These are phyloP conservation scores for Viola odorata DNA, from an alignment of 345 rosid species.

Conservation along the genomic window DNA sequence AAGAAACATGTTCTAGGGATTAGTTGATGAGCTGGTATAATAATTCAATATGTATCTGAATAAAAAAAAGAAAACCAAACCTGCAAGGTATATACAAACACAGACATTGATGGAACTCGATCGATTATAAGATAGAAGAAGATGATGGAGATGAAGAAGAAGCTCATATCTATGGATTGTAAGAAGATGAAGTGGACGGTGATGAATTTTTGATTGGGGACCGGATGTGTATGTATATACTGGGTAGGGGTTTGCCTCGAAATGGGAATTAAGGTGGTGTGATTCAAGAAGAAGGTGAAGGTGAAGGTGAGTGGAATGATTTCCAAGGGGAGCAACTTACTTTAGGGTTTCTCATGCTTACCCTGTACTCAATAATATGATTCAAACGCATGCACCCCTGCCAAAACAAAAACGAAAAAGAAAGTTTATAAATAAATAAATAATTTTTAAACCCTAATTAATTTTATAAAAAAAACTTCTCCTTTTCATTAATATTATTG, in stretches of 20 bases:
- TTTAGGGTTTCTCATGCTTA: constrained; percentile 61
- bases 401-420: no score
- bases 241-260: constrained; percentile 46
- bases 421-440: constrained; percentile 3
- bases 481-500: constrained; percentile 28
- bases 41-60: no score
- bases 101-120: no score
- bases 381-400: constrained; percentile 45
- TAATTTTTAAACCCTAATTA: constrained; percentile 35
- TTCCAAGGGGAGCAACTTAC: constrained; percentile 40
- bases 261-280: constrained; percentile 27
- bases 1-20: no score
- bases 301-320: constrained; percentile 72
- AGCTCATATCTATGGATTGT: background rate
- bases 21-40: no score
- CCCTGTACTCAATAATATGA: constrained; percentile 37
- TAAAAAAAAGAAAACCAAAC: no score
- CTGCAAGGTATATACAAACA: no score
- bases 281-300: constrained; percentile 17
- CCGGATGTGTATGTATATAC: constrained; percentile 12
- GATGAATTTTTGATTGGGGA: background rate
- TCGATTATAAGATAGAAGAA: background rate
- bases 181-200: background rate
- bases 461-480: constrained; percentile 16
- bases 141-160: background rate